These are phyloP conservation scores for Xylaria sp. DNA, from an alignment of 2,329 filamentous ascomycete genomes.

Conservation along the genomic window DNA sequence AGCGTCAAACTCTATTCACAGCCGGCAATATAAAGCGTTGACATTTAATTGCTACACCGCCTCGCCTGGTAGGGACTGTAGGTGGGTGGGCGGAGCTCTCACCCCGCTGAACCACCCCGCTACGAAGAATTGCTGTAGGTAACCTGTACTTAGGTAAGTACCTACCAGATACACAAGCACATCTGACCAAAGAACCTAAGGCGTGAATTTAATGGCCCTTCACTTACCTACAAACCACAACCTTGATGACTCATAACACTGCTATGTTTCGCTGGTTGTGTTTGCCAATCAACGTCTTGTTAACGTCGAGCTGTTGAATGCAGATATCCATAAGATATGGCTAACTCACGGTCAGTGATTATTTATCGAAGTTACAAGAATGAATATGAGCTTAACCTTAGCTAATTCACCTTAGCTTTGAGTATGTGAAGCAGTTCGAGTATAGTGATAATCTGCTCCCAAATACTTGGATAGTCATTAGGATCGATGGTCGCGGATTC, in stretches of 20 bases:
- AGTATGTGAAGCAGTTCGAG: conserved; percentile 94
- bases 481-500: conserved; percentile 93
- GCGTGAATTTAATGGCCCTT: neutral
- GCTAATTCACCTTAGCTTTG: conserved; percentile 70
- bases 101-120: conserved; percentile 17
- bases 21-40: too few species aligned
- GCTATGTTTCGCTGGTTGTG: neutral
- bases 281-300: neutral
- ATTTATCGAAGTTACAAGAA: neutral
- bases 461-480: conserved; percentile 95
- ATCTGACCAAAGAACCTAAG: neutral
- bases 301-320: neutral
- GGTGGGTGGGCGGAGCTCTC: conserved; percentile 3
- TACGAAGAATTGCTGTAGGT: conserved; percentile 7
- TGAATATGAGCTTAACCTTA: conserved; percentile 6
- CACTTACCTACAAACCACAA: neutral
- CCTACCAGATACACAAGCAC: neutral
- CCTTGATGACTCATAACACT: neutral
- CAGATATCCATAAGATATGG: conserved; percentile 53
- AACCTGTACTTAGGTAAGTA: neutral
- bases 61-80: too few species aligned
- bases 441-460: conserved; percentile 81
- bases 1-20: too few species aligned
- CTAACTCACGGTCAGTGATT: conserved; percentile 63
- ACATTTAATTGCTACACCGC: too few species aligned